phyloP scores from a whole-genome alignment of 2,329 filamentous ascomycete genomes.

The Acarospora socialis region DNA sequence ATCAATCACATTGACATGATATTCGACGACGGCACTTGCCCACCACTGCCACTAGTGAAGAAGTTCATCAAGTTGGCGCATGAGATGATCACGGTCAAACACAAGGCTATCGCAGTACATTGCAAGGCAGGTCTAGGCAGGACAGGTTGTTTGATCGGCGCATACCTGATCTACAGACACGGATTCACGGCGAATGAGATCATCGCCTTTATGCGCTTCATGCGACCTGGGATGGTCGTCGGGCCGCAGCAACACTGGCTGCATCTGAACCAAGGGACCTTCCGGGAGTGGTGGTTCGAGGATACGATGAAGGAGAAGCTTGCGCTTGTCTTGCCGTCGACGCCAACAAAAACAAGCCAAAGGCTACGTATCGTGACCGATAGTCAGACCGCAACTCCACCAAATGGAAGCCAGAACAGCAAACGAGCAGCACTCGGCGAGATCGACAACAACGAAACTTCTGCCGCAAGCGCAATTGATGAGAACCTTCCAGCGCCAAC shows the following conservation, averaged over 20 bases:
- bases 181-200: slow-evolving; percentile 96
- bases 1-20: slow-evolving; percentile 99
- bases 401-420: slow-evolving; percentile 55
- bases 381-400: slow-evolving; percentile 66
- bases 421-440: slow-evolving; percentile 79
- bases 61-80: slow-evolving; percentile 93
- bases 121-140: slow-evolving; percentile 95
- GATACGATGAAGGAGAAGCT: slow-evolving; percentile 69
- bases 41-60: slow-evolving; percentile 71
- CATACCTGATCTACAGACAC: slow-evolving; percentile 93
- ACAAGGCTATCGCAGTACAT: slow-evolving; percentile 90
- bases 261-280: slow-evolving; percentile 88
- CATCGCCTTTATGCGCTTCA: slow-evolving; percentile 97
- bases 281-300: slow-evolving; percentile 94
- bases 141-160: slow-evolving; percentile 91
- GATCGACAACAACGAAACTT: slow-evolving; percentile 64
- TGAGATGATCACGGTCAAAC: slow-evolving; percentile 79
- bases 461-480: slow-evolving; percentile 41
- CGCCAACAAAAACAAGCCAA: slow-evolving; percentile 37
- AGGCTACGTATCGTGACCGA: slow-evolving; percentile 46
- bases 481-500: slow-evolving; percentile 91
- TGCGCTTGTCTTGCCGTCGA: slow-evolving; percentile 44
- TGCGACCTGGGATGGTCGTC: slow-evolving; percentile 97
- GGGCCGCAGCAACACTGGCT: slow-evolving; percentile 98
- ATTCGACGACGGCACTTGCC: slow-evolving; percentile 95